Evolutionary conservation across 192 early-diverging fungal species (phyloP).

Genomic region (Entomortierella chlamydospora): DNA sequence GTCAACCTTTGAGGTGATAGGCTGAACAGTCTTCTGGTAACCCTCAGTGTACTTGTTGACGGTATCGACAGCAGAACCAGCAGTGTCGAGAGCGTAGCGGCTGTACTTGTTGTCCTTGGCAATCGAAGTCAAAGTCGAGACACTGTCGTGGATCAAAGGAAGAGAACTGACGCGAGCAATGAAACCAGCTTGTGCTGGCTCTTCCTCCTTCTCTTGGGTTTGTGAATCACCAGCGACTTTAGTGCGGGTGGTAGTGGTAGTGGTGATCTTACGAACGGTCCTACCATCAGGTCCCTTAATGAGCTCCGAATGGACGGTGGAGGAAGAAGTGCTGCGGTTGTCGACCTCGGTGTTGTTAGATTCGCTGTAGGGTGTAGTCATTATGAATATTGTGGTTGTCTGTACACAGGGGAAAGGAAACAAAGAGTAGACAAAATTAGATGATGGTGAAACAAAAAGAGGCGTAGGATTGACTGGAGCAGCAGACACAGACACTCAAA

Average conservation of each 20-base stretch:
- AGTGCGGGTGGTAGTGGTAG: constrained; percentile 32
- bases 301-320: constrained; percentile 60
- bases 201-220: constrained; percentile 1
- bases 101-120: constrained; percentile 57
- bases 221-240: constrained; percentile 1
- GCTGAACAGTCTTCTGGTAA: constrained; percentile 59
- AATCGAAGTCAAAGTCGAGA: constrained; percentile 43
- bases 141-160: constrained; percentile 29
- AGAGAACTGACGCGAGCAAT: constrained; percentile 36
- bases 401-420: background rate
- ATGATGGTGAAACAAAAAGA: background rate
- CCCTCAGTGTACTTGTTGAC: constrained; percentile 52
- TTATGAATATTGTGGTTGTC: constrained; percentile 23
- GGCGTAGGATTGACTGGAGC: background rate
- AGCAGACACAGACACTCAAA: too few relatives aligned
- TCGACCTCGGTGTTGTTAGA: constrained; percentile 50
- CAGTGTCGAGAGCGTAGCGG: constrained; percentile 28
- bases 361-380: constrained; percentile 42
- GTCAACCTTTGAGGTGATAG: constrained; percentile 66
- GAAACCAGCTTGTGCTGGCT: constrained; percentile 16
- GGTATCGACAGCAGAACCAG: constrained; percentile 29
- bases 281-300: constrained; percentile 37
- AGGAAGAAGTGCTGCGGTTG: constrained; percentile 57
- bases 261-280: constrained; percentile 11
- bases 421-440: background rate